A percentile compares a stretch with the other conserved stretches of the same genome.
Conservation (phyloP, 257 asterid species). For the Nicotiana paniculata region DNA sequence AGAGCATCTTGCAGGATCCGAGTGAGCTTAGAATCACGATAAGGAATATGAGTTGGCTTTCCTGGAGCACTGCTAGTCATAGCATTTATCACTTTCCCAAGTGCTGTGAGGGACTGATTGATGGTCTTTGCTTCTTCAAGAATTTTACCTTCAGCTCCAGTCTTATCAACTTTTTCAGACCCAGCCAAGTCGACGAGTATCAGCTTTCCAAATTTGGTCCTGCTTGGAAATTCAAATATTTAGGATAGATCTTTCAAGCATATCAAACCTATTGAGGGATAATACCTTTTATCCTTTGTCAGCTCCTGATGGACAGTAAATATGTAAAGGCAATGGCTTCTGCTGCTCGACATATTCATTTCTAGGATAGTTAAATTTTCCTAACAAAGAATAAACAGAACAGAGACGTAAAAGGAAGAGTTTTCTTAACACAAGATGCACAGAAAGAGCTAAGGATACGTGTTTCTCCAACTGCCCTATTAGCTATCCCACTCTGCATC, state of each 20-base stretch:
- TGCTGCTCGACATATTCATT: conserved; percentile 82
- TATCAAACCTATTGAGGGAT: not conserved
- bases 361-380: conserved; percentile 40
- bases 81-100: conserved; percentile 87
- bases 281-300: conserved; percentile 49
- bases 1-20: conserved; percentile 76
- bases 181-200: conserved; percentile 91
- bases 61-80: conserved; percentile 46
- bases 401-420: not conserved
- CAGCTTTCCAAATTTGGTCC: conserved; percentile 52
- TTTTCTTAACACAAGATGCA: not conserved
- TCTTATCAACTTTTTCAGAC: conserved; percentile 84
- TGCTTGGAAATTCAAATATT: conserved; percentile 21
- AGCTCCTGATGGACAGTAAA: conserved; percentile 52
- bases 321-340: conserved; percentile 75
- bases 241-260: conserved; percentile 3
- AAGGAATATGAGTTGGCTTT: conserved; percentile 65
- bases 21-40: conserved; percentile 84
- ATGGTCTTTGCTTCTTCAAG: conserved; percentile 92
- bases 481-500: conserved; percentile 69
- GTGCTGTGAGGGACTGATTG: conserved; percentile 78
- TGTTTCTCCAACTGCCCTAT: conserved; percentile 89
- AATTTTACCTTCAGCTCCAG: conserved; percentile 85
- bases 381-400: conserved; percentile 1
- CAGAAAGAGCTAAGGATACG: conserved; percentile 43